A percentile compares a stretch with the other conserved stretches of the same genome.
Evolutionary conservation across 306 rosid genomes (phyloP).

Genomic region (Purshia tridentata): DNA sequence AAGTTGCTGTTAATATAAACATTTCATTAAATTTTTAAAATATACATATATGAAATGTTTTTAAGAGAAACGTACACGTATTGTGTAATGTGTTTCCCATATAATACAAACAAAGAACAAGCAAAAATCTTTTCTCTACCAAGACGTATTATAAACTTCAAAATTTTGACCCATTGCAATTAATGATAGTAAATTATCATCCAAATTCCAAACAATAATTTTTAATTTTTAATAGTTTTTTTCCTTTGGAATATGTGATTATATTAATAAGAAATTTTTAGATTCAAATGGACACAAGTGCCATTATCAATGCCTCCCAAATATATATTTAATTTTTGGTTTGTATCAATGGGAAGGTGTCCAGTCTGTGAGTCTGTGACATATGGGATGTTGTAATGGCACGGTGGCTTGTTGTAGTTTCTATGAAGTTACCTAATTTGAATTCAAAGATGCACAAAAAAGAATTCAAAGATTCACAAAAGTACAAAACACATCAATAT

Average conservation of each 20-base stretch:
- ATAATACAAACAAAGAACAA: too few relatives aligned
- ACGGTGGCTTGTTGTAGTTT: background rate
- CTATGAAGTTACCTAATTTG: conserved; percentile 17
- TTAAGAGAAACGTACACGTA: too few relatives aligned
- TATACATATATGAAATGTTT: too few relatives aligned
- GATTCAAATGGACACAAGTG: background rate
- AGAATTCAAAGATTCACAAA: conserved; percentile 26
- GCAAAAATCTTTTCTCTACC: background rate
- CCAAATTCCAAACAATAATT: background rate
- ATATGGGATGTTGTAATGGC: conserved; percentile 1
- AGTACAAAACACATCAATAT: background rate
- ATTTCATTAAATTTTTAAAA: too few relatives aligned
- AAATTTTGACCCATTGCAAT: background rate
- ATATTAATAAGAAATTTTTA: background rate
- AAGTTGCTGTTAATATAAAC: too few relatives aligned
- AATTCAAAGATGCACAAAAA: conserved; percentile 27
- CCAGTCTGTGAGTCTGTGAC: background rate
- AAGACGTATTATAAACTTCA: background rate
- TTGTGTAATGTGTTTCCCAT: too few relatives aligned
- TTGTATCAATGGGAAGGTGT: background rate
- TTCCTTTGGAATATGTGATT: background rate
- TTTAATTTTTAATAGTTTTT: background rate
- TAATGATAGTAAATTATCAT: background rate
- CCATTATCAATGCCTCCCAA: background rate
- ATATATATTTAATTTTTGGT: background rate